Percentiles rank a stretch among this genome's conserved stretches.
Evolutionary conservation across 2,329 filamentous ascomycete species (phyloP).

Genomic region (Venturia pyrina): DNA sequence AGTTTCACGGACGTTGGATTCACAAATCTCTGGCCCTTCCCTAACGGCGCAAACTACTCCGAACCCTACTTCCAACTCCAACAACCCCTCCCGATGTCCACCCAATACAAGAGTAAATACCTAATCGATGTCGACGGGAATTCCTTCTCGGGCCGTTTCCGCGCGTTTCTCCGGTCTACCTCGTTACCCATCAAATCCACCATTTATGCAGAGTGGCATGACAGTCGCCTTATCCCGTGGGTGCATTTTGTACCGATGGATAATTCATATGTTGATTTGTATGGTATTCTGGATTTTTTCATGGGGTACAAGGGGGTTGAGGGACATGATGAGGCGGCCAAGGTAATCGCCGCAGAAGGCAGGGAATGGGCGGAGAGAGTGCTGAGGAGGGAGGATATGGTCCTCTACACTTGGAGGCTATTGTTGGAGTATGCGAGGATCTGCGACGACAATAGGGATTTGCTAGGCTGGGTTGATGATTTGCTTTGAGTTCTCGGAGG

Average conservation of each 20-base stretch:
- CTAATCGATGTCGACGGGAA: conserved; percentile 69
- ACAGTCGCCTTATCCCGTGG: conserved; percentile 59
- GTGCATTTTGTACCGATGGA: conserved; percentile 76
- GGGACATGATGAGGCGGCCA: conserved; percentile 44
- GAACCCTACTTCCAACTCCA: conserved; percentile 29
- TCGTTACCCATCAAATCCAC: conserved; percentile 68
- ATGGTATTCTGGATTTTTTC: conserved; percentile 65
- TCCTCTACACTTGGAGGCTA: conserved; percentile 57
- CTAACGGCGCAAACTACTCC: conserved; percentile 30
- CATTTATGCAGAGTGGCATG: conserved; percentile 72
- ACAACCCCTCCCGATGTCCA: conserved; percentile 23
- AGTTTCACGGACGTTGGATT: conserved; percentile 33
- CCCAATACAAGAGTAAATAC: conserved; percentile 49
- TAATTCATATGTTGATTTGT: conserved; percentile 61
- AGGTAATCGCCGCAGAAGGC: conserved; percentile 54
- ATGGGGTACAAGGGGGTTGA: conserved; percentile 33
- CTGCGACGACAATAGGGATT: conserved; percentile 31
- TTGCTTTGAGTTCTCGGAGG: not conserved
- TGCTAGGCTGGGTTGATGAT: conserved; percentile 28
- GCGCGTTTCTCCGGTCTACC: conserved; percentile 54
- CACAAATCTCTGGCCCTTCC: conserved; percentile 35
- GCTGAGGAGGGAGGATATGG: conserved; percentile 62
- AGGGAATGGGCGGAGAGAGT: conserved; percentile 60
- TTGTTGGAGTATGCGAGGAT: conserved; percentile 34
- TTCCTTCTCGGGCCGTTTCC: conserved; percentile 30